phyloP scores from a whole-genome alignment of 306 rosid species.

The Arachis stenosperma region DNA sequence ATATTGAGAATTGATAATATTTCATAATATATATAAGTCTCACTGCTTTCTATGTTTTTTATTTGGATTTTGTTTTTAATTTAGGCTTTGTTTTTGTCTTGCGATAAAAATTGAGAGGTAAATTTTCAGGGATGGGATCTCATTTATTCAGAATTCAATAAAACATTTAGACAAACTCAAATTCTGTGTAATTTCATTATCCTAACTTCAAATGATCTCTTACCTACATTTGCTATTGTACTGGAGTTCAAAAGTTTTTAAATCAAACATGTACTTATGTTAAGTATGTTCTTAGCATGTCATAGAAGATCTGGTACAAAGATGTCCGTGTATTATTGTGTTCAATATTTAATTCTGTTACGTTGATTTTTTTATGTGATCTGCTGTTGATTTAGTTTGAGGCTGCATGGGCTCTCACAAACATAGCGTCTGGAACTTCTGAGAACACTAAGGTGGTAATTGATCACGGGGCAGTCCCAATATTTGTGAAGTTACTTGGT shows the following conservation, averaged over 20 bases:
- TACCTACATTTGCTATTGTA: not conserved
- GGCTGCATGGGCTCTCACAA: slow-evolving; percentile 98
- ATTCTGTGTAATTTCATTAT: not conserved
- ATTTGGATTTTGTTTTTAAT: no score
- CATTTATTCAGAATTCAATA: no score
- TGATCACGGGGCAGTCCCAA: slow-evolving; percentile 92
- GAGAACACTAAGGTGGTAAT: slow-evolving; percentile 91
- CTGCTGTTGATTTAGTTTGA: slow-evolving; percentile 60
- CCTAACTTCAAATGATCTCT: not conserved
- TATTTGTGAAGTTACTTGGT: slow-evolving; percentile 83
- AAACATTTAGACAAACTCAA: not conserved
- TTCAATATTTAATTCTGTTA: not conserved
- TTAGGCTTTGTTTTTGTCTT: no score
- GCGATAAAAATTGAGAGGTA: no score
- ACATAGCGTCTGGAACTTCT: slow-evolving; percentile 93
- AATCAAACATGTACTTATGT: not conserved
- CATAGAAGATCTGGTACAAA: not conserved
- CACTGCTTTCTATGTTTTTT: not conserved
- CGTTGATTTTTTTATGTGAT: slow-evolving; percentile 15
- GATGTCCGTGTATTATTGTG: not conserved
- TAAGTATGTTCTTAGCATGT: not conserved
- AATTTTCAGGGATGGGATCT: no score
- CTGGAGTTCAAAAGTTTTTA: no score
- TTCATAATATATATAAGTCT: not conserved
- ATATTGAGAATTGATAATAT: not conserved